Evolutionary conservation across 2,329 filamentous ascomycete genomes (phyloP).

Genomic region (Xylaria sp.): DNA sequence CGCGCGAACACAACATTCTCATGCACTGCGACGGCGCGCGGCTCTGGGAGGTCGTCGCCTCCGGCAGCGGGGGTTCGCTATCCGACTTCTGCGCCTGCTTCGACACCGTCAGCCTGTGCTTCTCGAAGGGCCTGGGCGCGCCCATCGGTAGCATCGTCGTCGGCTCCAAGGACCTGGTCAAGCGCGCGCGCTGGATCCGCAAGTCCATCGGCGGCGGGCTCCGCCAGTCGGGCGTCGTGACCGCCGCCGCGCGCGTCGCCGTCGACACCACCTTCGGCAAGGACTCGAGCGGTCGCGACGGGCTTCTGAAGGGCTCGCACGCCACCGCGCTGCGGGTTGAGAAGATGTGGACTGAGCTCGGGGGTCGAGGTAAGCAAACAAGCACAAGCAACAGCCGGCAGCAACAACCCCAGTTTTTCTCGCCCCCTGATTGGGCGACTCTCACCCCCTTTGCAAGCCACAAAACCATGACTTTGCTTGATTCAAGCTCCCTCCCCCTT

Average conservation of each 20-base stretch:
- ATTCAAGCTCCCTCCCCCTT: neutral
- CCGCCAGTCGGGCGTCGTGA: constrained; percentile 79
- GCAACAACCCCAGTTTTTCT: neutral
- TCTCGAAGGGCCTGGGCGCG: constrained; percentile 65
- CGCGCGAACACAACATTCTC: constrained; percentile 52
- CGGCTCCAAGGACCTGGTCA: constrained; percentile 64
- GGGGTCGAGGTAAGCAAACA: constrained; percentile 59
- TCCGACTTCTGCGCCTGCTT: constrained; percentile 57
- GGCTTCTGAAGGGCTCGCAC: constrained; percentile 65
- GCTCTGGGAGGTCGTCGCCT: constrained; percentile 62
- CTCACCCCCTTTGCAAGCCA: neutral
- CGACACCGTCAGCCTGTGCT: constrained; percentile 61
- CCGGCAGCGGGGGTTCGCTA: constrained; percentile 55
- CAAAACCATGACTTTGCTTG: neutral
- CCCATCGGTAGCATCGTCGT: constrained; percentile 62
- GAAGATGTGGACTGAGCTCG: constrained; percentile 70
- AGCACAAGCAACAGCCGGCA: too few relatives aligned
- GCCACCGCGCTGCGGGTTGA: constrained; percentile 69
- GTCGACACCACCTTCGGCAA: constrained; percentile 81
- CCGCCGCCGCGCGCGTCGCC: constrained; percentile 79
- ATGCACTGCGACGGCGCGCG: constrained; percentile 65
- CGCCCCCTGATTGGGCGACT: neutral
- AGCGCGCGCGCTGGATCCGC: constrained; percentile 77
- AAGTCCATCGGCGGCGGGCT: constrained; percentile 85
- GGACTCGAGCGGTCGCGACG: constrained; percentile 53